These are phyloP conservation scores for Acanthamoeba triangularis DNA, from an alignment of 208 protist genomes.

Conservation along the genomic window DNA sequence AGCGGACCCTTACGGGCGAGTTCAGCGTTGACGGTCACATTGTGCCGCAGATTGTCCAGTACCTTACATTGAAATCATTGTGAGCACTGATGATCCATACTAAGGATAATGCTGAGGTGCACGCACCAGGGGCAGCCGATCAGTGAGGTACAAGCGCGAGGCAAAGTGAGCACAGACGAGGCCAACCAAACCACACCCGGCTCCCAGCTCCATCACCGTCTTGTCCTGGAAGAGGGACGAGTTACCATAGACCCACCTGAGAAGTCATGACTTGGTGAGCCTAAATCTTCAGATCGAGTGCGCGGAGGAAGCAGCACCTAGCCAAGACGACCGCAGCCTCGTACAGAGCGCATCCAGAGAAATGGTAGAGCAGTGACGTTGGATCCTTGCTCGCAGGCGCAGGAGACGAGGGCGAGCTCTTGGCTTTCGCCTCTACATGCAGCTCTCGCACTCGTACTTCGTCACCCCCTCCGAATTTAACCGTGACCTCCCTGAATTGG, in stretches of 20 bases:
- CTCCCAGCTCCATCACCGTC: slow-evolving; percentile 51
- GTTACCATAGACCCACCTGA: slow-evolving; percentile 38
- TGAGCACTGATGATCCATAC: background rate
- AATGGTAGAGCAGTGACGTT: slow-evolving; percentile 26
- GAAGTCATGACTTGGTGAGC: background rate
- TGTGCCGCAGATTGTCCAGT: background rate
- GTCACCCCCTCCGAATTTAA: background rate
- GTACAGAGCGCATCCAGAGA: slow-evolving; percentile 35
- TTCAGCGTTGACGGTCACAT: background rate
- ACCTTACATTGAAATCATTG: background rate
- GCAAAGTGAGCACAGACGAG: slow-evolving; percentile 44
- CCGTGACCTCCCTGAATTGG: background rate
- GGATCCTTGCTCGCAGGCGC: background rate
- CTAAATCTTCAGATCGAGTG: background rate
- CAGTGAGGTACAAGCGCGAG: background rate
- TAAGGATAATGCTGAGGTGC: background rate
- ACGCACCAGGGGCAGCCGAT: slow-evolving; percentile 12
- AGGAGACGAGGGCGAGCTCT: background rate
- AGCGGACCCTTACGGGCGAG: background rate
- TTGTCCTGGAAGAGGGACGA: slow-evolving; percentile 1
- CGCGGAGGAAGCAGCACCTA: background rate
- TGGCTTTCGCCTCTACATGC: background rate
- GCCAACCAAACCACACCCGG: slow-evolving; percentile 23
- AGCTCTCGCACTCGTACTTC: background rate
- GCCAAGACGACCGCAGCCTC: slow-evolving; percentile 50